phyloP scores from a whole-genome alignment of 179 eudicot genomes.

The Actinidia polygama region DNA sequence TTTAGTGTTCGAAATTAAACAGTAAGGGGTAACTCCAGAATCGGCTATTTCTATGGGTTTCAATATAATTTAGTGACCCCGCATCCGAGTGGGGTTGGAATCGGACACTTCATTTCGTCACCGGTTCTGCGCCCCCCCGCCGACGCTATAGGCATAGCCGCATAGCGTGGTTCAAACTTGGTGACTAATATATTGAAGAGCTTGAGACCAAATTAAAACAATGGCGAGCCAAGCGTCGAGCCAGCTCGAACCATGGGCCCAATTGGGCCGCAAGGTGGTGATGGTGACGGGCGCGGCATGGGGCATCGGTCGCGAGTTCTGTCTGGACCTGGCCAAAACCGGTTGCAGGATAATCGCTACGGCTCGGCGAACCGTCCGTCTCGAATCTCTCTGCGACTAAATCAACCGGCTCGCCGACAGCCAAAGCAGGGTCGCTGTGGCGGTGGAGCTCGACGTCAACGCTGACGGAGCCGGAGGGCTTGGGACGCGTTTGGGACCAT shows the following conservation, averaged over 20 bases:
- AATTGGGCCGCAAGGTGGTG: slow-evolving; percentile 46
- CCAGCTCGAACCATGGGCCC: slow-evolving; percentile 41
- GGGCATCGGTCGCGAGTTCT: slow-evolving; percentile 64
- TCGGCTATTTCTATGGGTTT: too few relatives aligned
- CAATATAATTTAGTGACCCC: too few relatives aligned
- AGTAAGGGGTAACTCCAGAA: too few relatives aligned
- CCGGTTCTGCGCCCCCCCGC: too few relatives aligned
- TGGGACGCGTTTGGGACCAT: slow-evolving; percentile 72
- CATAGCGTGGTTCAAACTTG: too few relatives aligned
- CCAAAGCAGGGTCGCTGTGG: slow-evolving; percentile 19
- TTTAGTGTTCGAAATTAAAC: too few relatives aligned
- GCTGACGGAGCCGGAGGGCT: slow-evolving; percentile 37
- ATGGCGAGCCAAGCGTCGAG: not conserved
- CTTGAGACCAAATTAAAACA: too few relatives aligned
- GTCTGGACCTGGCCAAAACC: slow-evolving; percentile 58
- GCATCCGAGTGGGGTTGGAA: too few relatives aligned
- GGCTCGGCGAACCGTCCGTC: slow-evolving; percentile 62
- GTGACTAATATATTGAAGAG: too few relatives aligned
- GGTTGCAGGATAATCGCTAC: slow-evolving; percentile 67
- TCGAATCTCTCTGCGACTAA: slow-evolving; percentile 53
- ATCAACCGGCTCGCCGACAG: slow-evolving; percentile 26
- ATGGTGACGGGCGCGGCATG: slow-evolving; percentile 78
- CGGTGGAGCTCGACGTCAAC: slow-evolving; percentile 58
- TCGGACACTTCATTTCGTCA: too few relatives aligned
- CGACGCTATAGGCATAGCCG: too few relatives aligned